Evolutionary conservation across 176 grass and related monocot genomes (phyloP).

Genomic region (Eremochloa ophiuroides): DNA sequence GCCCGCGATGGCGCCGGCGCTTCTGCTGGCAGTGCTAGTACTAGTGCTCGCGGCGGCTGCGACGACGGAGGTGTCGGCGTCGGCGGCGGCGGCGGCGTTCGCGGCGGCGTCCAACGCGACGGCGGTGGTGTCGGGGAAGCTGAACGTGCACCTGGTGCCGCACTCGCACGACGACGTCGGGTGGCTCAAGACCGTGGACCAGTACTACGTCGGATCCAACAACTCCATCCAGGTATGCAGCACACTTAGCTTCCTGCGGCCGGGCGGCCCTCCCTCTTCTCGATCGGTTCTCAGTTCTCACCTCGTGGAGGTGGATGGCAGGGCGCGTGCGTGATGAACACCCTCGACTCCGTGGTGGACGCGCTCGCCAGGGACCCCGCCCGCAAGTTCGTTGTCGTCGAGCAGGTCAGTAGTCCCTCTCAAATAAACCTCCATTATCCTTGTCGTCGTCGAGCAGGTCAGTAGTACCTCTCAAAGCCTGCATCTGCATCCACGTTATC

Average conservation of each 20-base stretch:
- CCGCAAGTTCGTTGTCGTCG: conserved; percentile 72
- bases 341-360: conserved; percentile 79
- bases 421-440: background rate
- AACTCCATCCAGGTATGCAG: conserved; percentile 47
- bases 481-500: too few species aligned
- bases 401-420: conserved; percentile 84
- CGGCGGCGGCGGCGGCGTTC: conserved; percentile 12
- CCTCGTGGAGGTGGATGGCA: background rate
- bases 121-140: conserved; percentile 31
- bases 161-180: conserved; percentile 91
- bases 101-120: conserved; percentile 22
- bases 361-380: conserved; percentile 53
- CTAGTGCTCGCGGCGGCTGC: background rate
- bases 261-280: too few species aligned
- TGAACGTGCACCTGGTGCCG: conserved; percentile 84
- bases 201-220: conserved; percentile 90
- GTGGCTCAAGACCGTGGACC: conserved; percentile 91
- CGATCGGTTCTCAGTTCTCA: too few species aligned
- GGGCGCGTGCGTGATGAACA: conserved; percentile 67
- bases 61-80: background rate
- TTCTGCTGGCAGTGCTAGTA: background rate
- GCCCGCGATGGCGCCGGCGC: background rate
- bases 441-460: too few species aligned
- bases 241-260: too few species aligned
- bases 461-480: too few species aligned